A percentile compares a stretch with the other conserved stretches of the same genome.
phyloP scores from a whole-genome alignment of 2,329 filamentous ascomycete species.

The Lachnellula hyalina region DNA sequence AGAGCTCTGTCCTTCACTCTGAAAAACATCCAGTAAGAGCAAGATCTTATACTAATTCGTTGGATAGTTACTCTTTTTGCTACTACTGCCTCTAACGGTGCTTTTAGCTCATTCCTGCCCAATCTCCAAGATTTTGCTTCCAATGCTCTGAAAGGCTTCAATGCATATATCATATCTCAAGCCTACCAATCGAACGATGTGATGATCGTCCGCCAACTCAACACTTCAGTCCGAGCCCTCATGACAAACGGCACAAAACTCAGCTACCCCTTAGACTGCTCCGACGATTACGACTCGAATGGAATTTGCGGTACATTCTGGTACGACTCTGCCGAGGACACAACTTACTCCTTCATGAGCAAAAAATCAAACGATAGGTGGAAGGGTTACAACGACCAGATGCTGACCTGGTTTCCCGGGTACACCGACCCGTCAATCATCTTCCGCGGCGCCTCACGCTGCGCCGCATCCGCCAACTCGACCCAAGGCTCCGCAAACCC shows the following conservation, averaged over 20 bases:
- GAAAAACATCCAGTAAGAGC: too few species aligned
- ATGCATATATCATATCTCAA: neutral
- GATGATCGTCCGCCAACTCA: neutral
- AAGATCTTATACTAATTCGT: too few species aligned
- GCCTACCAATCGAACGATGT: neutral
- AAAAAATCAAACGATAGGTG: neutral
- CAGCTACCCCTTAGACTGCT: neutral
- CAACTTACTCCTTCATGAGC: neutral
- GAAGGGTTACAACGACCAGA: neutral
- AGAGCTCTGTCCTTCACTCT: too few species aligned
- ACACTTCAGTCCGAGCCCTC: neutral
- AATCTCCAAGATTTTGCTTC: too few species aligned
- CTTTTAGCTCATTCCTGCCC: too few species aligned
- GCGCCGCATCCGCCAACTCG: too few species aligned
- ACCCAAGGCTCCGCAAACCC: too few species aligned
- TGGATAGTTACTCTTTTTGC: too few species aligned
- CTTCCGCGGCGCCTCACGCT: too few species aligned
- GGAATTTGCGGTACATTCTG: slow-evolving; percentile 1
- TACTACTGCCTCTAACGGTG: too few species aligned
- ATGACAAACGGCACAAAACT: neutral
- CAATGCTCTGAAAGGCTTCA: neutral
- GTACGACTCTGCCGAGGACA: neutral
- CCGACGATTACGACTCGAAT: neutral
- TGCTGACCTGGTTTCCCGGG: neutral
- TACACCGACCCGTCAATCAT: too few species aligned